A percentile compares a stretch with the other conserved stretches of the same genome.
Conservation (phyloP, 768 basidiomycete genomes). For the Rhizopogon vulgaris region DNA sequence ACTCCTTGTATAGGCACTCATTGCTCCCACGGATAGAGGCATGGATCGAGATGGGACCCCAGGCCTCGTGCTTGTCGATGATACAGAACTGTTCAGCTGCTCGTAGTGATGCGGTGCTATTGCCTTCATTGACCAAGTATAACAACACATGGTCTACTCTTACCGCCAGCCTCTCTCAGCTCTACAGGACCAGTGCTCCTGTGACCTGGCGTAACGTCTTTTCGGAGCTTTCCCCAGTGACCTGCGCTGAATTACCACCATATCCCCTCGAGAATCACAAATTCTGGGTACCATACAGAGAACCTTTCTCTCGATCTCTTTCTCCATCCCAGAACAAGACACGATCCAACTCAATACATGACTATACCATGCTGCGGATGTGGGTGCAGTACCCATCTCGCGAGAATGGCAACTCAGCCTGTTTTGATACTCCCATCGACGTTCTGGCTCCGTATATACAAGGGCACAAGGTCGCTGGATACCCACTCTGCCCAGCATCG, state of each 20-base stretch:
- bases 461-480: constrained; percentile 53
- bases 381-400: constrained; percentile 39
- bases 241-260: constrained; percentile 48
- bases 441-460: constrained; percentile 38
- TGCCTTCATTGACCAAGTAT: constrained; percentile 46
- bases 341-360: constrained; percentile 4
- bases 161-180: constrained; percentile 35
- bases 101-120: constrained; percentile 30
- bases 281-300: constrained; percentile 52
- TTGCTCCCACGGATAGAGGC: constrained; percentile 28
- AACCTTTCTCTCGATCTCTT: constrained; percentile 10
- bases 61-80: constrained; percentile 48
- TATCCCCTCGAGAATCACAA: constrained; percentile 55
- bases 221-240: constrained; percentile 32
- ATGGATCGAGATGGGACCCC: constrained; percentile 28
- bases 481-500: constrained; percentile 59
- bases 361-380: constrained; percentile 31
- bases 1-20: constrained; percentile 27
- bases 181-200: constrained; percentile 37
- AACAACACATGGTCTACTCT: constrained; percentile 41
- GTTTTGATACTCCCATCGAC: constrained; percentile 49
- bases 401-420: constrained; percentile 30
- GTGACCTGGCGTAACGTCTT: constrained; percentile 56
- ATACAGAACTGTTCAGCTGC: constrained; percentile 28
- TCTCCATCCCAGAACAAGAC: neutral